phyloP scores from a whole-genome alignment of 2,329 filamentous ascomycete species.

The Ophiostoma triangulosporum region DNA sequence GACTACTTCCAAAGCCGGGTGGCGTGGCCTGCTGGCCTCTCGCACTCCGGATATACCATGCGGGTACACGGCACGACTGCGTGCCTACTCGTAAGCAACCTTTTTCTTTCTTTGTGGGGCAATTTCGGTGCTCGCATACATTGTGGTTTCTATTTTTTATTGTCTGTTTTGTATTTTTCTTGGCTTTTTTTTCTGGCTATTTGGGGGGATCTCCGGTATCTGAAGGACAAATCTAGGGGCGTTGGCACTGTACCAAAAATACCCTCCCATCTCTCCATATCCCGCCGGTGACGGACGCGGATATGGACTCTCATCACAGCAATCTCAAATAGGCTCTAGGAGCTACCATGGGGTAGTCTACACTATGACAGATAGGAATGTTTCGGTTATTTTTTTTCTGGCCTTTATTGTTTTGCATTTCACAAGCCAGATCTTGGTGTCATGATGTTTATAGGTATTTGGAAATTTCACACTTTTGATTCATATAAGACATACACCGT shows the following conservation, averaged over 20 bases:
- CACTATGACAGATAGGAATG: neutral
- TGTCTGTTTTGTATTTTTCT: neutral
- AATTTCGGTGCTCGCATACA: neutral
- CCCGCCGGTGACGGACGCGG: neutral
- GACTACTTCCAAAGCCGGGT: neutral
- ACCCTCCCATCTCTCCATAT: neutral
- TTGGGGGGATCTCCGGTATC: neutral
- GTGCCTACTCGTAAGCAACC: conserved; percentile 16
- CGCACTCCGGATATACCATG: neutral
- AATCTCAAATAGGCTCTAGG: neutral
- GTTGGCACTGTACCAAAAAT: neutral
- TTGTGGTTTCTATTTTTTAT: neutral
- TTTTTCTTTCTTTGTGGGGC: neutral
- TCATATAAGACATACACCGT: no score
- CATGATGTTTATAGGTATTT: no score
- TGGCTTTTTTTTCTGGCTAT: neutral
- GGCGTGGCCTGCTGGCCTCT: neutral
- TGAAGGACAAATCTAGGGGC: neutral
- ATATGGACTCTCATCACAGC: neutral
- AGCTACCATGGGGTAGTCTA: neutral
- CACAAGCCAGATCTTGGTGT: no score
- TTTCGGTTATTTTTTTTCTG: neutral
- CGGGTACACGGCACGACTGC: neutral
- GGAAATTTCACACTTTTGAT: neutral
- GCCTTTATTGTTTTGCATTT: no score